phyloP scores from a whole-genome alignment of 2,329 filamentous ascomycete species.

The Fusarium veterinarium region DNA sequence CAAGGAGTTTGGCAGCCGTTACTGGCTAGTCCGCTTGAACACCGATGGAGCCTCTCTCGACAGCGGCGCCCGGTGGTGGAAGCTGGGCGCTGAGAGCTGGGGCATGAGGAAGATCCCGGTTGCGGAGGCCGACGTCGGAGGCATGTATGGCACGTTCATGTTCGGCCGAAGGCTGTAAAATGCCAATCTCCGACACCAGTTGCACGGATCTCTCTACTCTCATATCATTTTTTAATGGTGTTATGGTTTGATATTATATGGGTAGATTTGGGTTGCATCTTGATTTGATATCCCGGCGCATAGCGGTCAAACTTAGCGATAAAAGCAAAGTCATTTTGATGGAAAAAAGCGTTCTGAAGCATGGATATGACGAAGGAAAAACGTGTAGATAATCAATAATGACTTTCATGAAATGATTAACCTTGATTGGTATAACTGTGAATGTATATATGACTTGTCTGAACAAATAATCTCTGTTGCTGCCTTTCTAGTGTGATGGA shows the following conservation, averaged over 20 bases:
- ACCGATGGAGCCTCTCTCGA: constrained; percentile 50
- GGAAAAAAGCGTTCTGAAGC: constrained; percentile 39
- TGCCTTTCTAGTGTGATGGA: background rate
- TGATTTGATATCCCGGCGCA: constrained; percentile 44
- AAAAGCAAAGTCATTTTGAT: constrained; percentile 46
- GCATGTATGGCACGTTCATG: constrained; percentile 85
- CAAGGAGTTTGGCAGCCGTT: constrained; percentile 73
- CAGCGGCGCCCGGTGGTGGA: constrained; percentile 74
- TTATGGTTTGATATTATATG: constrained; percentile 9
- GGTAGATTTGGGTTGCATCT: constrained; percentile 37
- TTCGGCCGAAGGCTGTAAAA: constrained; percentile 68
- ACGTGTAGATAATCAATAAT: constrained; percentile 40
- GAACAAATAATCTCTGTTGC: background rate
- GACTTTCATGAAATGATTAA: constrained; percentile 25
- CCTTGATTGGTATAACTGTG: background rate
- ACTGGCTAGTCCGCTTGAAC: constrained; percentile 73
- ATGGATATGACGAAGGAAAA: constrained; percentile 39
- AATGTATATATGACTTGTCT: background rate
- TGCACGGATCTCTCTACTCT: constrained; percentile 46
- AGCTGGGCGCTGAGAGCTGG: constrained; percentile 87
- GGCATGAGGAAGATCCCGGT: constrained; percentile 94
- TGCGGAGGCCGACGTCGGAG: constrained; percentile 89
- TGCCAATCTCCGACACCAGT: constrained; percentile 49
- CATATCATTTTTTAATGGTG: constrained; percentile 22
- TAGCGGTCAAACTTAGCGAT: constrained; percentile 43